Evolutionary conservation across 768 basidiomycete species (phyloP).

Genomic region (Agaricus subrufescens): DNA sequence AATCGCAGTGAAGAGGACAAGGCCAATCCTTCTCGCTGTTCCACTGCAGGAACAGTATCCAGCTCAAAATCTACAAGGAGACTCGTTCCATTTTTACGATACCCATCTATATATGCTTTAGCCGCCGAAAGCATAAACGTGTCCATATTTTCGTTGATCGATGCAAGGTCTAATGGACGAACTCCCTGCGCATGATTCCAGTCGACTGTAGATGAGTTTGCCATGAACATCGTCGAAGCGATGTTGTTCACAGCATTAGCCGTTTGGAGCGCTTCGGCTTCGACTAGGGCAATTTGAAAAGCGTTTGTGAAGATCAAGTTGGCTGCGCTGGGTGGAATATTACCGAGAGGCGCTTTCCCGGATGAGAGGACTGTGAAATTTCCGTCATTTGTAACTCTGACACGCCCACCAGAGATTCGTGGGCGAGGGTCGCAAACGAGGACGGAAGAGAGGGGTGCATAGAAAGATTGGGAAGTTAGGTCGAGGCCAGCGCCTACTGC

Average conservation of each 20-base stretch:
- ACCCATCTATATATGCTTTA: conserved; percentile 10
- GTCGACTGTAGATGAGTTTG: conserved; percentile 3
- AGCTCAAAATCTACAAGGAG: background rate
- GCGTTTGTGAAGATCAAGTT: conserved; percentile 8
- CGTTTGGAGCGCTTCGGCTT: background rate
- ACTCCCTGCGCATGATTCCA: background rate
- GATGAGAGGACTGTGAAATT: background rate
- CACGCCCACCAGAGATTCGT: conserved; percentile 3
- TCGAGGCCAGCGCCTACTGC: background rate
- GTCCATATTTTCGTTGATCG: conserved; percentile 10
- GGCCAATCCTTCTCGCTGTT: conserved; percentile 1
- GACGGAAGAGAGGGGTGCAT: conserved; percentile 5
- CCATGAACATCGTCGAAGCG: conserved; percentile 6
- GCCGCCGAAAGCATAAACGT: conserved; percentile 10
- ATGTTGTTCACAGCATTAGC: conserved; percentile 5
- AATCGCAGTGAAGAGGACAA: conserved; percentile 2
- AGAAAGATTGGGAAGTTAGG: background rate
- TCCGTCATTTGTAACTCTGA: background rate
- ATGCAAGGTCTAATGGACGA: background rate
- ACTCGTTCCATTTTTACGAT: conserved; percentile 4
- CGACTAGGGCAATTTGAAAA: background rate
- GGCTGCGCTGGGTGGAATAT: conserved; percentile 5
- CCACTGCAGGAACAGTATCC: background rate
- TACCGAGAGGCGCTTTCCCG: background rate
- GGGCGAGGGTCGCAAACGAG: conserved; percentile 3